Evolutionary conservation across 1,284 basidiomycete genomes (phyloP).

Genomic region (Exobasidium rhododendri): DNA sequence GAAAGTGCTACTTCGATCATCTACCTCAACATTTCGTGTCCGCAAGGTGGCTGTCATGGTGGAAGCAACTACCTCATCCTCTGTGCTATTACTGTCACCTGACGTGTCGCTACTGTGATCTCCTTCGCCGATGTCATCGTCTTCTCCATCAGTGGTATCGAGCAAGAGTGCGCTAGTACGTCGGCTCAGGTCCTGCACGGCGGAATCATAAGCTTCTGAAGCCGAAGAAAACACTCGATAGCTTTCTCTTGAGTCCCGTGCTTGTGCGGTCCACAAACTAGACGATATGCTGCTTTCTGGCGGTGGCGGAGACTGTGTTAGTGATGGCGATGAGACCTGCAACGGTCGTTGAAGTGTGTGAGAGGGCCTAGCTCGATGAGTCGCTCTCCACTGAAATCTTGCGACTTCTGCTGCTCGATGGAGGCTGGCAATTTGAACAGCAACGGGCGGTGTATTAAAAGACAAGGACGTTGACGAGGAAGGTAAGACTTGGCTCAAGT

Average conservation of each 20-base stretch:
- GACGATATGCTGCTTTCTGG: neutral
- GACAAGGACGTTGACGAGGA: conserved; percentile 1
- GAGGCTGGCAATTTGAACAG: conserved; percentile 13
- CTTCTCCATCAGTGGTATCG: neutral
- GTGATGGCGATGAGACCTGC: neutral
- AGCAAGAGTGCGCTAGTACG: neutral
- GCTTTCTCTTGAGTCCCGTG: neutral
- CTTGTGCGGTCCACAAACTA: neutral
- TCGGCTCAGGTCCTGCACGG: neutral
- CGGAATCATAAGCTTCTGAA: neutral
- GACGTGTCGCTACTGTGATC: neutral
- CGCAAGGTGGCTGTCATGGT: neutral
- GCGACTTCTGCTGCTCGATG: conserved; percentile 17
- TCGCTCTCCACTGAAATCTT: conserved; percentile 8
- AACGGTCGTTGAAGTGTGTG: neutral
- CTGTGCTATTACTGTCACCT: neutral
- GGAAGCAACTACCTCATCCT: conserved; percentile 2
- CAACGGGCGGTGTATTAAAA: conserved; percentile 4
- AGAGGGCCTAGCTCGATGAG: neutral
- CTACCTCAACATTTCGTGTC: neutral
- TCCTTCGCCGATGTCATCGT: neutral
- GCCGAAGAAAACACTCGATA: neutral
- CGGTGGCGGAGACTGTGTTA: neutral
- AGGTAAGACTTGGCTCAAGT: conserved; percentile 3
- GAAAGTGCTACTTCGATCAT: neutral